phyloP scores from a whole-genome alignment of 164 flowering plant species.

The Warburgia ugandensis region DNA sequence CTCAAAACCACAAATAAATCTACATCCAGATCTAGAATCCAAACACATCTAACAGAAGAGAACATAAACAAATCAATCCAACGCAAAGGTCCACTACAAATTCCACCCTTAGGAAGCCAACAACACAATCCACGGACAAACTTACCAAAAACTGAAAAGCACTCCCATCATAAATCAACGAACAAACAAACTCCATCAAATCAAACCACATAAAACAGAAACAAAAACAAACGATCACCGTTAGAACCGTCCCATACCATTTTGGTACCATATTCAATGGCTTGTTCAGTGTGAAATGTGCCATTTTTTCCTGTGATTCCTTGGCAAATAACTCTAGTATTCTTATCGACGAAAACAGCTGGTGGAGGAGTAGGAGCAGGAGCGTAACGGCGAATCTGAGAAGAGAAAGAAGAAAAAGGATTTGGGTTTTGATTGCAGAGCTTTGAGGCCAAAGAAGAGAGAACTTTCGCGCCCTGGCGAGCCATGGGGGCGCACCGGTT shows the following conservation, averaged over 20 bases:
- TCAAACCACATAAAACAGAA: neutral
- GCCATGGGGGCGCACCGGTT: slow-evolving; percentile 20
- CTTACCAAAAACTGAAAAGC: neutral
- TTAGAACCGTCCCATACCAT: slow-evolving; percentile 36
- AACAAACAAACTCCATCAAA: slow-evolving; percentile 1
- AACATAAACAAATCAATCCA: no score
- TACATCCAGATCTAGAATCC: neutral
- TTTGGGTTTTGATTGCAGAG: slow-evolving; percentile 8
- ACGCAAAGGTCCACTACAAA: no score
- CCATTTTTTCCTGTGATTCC: slow-evolving; percentile 94
- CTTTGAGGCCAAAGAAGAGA: slow-evolving; percentile 14
- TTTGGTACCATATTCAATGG: slow-evolving; percentile 92
- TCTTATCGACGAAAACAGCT: slow-evolving; percentile 85
- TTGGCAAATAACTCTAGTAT: slow-evolving; percentile 86
- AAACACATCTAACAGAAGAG: no score
- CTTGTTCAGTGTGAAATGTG: slow-evolving; percentile 91
- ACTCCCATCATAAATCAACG: neutral
- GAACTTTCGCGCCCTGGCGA: slow-evolving; percentile 22
- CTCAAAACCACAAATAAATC: no score
- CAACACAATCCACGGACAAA: neutral
- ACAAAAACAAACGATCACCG: neutral
- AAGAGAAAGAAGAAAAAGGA: slow-evolving; percentile 7
- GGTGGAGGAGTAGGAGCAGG: slow-evolving; percentile 59
- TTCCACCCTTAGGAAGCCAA: no score
- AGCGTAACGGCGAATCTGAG: slow-evolving; percentile 35